Evolutionary conservation across 1,139 yeast genomes (phyloP).

Genomic region (Suhomyces chickasaworum): DNA sequence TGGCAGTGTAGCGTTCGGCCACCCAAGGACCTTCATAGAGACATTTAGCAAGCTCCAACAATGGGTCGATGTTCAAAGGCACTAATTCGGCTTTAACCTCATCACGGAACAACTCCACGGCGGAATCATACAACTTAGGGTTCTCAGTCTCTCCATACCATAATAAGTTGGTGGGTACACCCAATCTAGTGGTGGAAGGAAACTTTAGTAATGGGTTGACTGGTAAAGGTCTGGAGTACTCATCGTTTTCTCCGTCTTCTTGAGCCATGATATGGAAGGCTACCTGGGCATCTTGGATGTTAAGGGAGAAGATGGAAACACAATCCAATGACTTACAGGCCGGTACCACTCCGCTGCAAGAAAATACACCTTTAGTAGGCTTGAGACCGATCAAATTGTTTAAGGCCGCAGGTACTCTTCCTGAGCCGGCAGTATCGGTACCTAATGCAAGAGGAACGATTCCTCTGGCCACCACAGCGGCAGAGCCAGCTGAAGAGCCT

Average conservation of each 20-base stretch:
- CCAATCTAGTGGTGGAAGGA: conserved; percentile 62
- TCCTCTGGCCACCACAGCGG: conserved; percentile 86
- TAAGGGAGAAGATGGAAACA: conserved; percentile 80
- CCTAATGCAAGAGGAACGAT: conserved; percentile 87
- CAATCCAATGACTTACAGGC: conserved; percentile 95
- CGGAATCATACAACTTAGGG: conserved; percentile 62
- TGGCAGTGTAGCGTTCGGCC: conserved; percentile 87
- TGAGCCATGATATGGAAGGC: conserved; percentile 70
- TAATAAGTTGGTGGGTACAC: conserved; percentile 67
- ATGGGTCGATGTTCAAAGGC: conserved; percentile 65
- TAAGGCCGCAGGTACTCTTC: conserved; percentile 95
- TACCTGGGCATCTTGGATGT: conserved; percentile 78
- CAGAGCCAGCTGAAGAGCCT: conserved; percentile 96
- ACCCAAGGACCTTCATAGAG: conserved; percentile 99
- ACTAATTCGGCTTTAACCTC: conserved; percentile 60
- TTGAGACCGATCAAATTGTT: conserved; percentile 90
- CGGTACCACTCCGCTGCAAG: conserved; percentile 91
- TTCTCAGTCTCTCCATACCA: conserved; percentile 86
- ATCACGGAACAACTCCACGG: conserved; percentile 57
- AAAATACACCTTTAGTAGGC: conserved; percentile 86
- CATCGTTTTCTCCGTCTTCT: conserved; percentile 72
- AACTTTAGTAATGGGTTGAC: conserved; percentile 61
- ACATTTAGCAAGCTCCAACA: conserved; percentile 81
- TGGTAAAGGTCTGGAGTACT: conserved; percentile 78
- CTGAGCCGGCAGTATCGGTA: conserved; percentile 98